Conservation (phyloP, 2,329 filamentous ascomycete genomes). For the Thermomyces lanuginosus region DNA sequence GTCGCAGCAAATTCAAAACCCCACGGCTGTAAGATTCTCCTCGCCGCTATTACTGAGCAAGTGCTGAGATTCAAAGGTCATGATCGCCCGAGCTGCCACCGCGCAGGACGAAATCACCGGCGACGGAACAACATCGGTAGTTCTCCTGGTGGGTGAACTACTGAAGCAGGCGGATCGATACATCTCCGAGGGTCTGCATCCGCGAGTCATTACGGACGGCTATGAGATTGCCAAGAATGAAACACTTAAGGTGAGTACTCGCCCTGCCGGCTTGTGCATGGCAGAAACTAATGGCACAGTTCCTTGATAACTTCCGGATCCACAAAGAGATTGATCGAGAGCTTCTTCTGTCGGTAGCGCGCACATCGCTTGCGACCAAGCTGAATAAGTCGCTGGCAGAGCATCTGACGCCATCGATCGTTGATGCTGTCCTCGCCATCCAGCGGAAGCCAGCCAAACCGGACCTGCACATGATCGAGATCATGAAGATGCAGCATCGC, state of each 20-base stretch:
- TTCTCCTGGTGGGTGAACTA: conserved; percentile 86
- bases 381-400: conserved; percentile 76
- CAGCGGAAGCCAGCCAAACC: conserved; percentile 81
- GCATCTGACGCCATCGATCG: conserved; percentile 84
- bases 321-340: conserved; percentile 78
- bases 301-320: conserved; percentile 88
- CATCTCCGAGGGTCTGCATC: conserved; percentile 92
- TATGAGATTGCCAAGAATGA: conserved; percentile 95
- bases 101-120: conserved; percentile 97
- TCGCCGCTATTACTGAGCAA: conserved; percentile 2
- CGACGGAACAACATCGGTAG: conserved; percentile 92
- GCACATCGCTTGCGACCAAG: conserved; percentile 90
- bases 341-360: conserved; percentile 78
- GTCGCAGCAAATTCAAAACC: conserved; percentile 86
- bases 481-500: conserved; percentile 99
- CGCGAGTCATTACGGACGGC: conserved; percentile 88
- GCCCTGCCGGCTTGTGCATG: conserved; percentile 2
- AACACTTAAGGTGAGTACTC: conserved; percentile 53
- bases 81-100: conserved; percentile 69
- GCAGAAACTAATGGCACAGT: conserved; percentile 35
- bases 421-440: conserved; percentile 90
- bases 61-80: conserved; percentile 30
- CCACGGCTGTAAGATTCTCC: conserved; percentile 55
- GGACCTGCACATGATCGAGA: conserved; percentile 97
- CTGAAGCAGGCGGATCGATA: conserved; percentile 95